Evolutionary conservation across 2,329 filamentous ascomycete species (phyloP).

Genomic region (Aureobasidium sp.): DNA sequence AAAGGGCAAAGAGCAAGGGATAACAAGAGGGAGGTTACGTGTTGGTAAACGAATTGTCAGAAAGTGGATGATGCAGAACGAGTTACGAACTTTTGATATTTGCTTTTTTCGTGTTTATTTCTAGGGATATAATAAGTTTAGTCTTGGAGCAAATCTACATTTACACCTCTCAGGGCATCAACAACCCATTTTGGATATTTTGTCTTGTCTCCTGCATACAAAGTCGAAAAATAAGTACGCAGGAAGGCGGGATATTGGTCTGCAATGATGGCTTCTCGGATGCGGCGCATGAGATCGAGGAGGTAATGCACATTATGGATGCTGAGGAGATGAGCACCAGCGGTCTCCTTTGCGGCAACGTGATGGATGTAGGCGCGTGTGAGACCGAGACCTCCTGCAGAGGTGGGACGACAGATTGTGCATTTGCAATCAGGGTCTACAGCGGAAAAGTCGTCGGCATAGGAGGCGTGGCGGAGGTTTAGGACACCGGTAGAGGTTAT

Average conservation of each 20-base stretch:
- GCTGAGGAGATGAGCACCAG: constrained; percentile 75
- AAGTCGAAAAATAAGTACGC: constrained; percentile 65
- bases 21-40: too few species aligned
- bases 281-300: constrained; percentile 70
- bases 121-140: neutral
- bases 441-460: constrained; percentile 71
- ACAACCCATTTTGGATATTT: constrained; percentile 81
- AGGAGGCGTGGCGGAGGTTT: constrained; percentile 72
- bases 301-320: constrained; percentile 96
- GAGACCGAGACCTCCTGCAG: constrained; percentile 65
- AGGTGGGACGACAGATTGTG: constrained; percentile 60
- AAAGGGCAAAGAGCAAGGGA: too few species aligned
- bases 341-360: constrained; percentile 88
- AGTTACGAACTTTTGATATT: neutral
- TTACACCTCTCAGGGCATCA: constrained; percentile 68
- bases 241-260: constrained; percentile 76
- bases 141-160: constrained; percentile 60
- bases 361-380: constrained; percentile 89
- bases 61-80: too few species aligned
- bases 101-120: too few species aligned
- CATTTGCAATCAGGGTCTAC: constrained; percentile 80
- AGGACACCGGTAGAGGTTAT: constrained; percentile 75
- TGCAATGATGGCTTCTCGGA: constrained; percentile 69
- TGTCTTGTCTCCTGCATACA: constrained; percentile 57
- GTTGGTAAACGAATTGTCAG: too few species aligned